Conservation (phyloP, 441 rosid species). For the Adansonia rubrostipa region DNA sequence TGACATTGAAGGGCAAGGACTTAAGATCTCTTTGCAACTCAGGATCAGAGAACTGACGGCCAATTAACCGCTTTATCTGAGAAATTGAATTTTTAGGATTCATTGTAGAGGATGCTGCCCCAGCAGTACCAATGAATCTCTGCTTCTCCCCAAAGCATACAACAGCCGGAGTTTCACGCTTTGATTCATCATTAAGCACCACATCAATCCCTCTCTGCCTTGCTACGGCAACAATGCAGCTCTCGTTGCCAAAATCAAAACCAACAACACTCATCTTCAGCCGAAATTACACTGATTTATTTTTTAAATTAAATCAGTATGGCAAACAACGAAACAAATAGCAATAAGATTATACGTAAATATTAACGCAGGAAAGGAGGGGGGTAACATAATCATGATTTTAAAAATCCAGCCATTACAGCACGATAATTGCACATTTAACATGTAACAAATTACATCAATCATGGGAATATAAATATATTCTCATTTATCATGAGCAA, state of each 20-base stretch:
- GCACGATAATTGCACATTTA: background rate
- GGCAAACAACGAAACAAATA: background rate
- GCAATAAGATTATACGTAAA: background rate
- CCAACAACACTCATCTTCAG: constrained; percentile 93
- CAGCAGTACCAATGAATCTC: constrained; percentile 97
- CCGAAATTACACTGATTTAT: background rate
- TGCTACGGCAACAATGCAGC: constrained; percentile 89
- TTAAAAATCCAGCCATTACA: background rate
- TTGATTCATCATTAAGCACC: constrained; percentile 95
- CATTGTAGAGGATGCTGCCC: constrained; percentile 95
- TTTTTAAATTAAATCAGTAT: background rate
- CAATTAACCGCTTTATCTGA: constrained; percentile 86
- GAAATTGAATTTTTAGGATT: constrained; percentile 93
- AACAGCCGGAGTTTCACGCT: constrained; percentile 96
- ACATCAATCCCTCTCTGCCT: constrained; percentile 98
- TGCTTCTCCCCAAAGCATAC: constrained; percentile 98
- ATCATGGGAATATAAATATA: background rate
- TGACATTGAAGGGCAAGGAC: constrained; percentile 68
- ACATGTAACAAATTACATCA: background rate
- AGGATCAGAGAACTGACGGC: constrained; percentile 87
- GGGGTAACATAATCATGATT: background rate
- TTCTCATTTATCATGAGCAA: background rate
- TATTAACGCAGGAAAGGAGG: background rate
- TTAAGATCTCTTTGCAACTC: constrained; percentile 89
- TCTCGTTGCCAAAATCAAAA: constrained; percentile 95